Conservation (phyloP, 176 grass and related monocot species). For the Bolboschoenus planiculmis region DNA sequence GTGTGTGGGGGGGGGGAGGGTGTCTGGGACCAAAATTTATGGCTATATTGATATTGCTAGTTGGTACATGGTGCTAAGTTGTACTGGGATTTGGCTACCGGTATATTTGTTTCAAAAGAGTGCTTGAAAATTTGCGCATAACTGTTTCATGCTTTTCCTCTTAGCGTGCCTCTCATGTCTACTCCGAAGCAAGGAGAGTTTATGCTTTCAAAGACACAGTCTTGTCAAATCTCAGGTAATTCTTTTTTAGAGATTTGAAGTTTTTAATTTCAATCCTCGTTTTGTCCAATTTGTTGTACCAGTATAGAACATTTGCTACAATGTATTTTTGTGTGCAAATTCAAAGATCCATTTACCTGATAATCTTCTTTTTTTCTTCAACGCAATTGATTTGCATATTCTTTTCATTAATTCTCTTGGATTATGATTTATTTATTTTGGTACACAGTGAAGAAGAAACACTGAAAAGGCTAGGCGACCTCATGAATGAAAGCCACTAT, state of each 20-base stretch:
- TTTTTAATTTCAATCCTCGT: neutral
- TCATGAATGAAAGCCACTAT: constrained; percentile 90
- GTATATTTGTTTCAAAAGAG: neutral
- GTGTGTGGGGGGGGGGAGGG: no score
- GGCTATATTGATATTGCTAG: neutral
- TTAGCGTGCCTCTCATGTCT: constrained; percentile 84
- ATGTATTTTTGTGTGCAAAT: neutral
- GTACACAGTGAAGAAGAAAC: constrained; percentile 54
- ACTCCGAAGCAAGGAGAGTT: constrained; percentile 88
- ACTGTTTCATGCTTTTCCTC: neutral
- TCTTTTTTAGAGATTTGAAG: neutral
- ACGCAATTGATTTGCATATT: neutral
- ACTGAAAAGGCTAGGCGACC: constrained; percentile 67
- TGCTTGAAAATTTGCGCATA: neutral
- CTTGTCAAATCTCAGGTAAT: constrained; percentile 52
- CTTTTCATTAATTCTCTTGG: neutral
- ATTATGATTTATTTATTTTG: constrained; percentile 15
- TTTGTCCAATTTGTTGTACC: neutral
- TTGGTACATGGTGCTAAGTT: neutral
- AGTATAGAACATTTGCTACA: neutral
- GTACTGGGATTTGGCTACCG: neutral
- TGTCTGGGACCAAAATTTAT: neutral
- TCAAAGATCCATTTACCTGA: neutral
- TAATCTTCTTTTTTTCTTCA: neutral
- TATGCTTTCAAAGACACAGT: constrained; percentile 76